Conservation (phyloP, 176 grass and related monocot genomes). For the Aegilops sharonensis region DNA sequence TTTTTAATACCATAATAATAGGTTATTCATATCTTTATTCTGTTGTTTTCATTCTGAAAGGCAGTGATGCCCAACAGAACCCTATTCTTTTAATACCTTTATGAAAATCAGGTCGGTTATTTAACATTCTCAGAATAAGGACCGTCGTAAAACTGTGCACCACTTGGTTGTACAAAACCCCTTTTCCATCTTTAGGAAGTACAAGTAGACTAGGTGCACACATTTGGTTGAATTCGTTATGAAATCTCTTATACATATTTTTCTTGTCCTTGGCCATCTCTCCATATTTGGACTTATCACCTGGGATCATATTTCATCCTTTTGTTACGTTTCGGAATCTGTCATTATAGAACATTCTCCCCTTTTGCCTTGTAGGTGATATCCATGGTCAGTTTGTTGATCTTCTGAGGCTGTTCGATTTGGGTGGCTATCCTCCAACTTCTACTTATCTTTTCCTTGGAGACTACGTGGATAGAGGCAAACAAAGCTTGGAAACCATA, state of each 20-base stretch:
- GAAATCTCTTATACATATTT: background rate
- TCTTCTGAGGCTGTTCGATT: constrained; percentile 67
- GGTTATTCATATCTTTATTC: background rate
- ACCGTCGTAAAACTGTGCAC: background rate
- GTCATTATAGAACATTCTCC: background rate
- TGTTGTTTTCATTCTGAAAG: background rate
- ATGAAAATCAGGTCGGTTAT: background rate
- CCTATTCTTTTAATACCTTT: background rate
- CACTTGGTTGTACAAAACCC: background rate
- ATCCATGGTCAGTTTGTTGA: constrained; percentile 79
- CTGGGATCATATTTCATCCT: constrained; percentile 16
- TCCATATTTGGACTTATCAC: background rate
- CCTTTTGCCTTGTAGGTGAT: constrained; percentile 49
- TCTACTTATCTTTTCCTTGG: constrained; percentile 83
- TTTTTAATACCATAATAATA: background rate
- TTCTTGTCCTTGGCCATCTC: constrained; percentile 3
- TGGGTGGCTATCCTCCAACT: constrained; percentile 71
- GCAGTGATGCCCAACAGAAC: background rate
- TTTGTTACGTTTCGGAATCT: constrained; percentile 39
- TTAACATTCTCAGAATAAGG: background rate
- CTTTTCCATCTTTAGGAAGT: background rate
- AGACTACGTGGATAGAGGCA: constrained; percentile 80
- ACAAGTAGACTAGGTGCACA: background rate
- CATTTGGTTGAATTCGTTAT: background rate
- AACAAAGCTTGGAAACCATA: constrained; percentile 80